Base-by-base conservation (phyloP, 2,329 filamentous ascomycete genomes). In the Talaromyces rugulosus region DNA sequence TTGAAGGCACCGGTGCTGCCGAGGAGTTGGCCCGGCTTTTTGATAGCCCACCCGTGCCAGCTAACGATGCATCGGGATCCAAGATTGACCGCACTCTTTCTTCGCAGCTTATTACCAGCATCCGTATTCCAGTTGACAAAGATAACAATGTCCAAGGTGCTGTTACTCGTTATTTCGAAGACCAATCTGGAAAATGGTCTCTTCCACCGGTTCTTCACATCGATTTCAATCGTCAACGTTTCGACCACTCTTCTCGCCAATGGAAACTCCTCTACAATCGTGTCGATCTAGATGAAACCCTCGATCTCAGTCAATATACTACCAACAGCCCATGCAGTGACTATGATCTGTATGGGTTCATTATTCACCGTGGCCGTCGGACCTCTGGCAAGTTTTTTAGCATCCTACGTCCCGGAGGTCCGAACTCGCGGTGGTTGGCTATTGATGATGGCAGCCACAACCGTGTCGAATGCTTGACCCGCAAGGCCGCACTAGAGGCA, bases 301-400 rank as follows among this genome's bases (percentile, higher is more conserved):
- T 87, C 30, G 77, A 77, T 51, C 71, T 87, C n/a, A 68, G 71
- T 0, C 67, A 71, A 4, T 74, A 69, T 61, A 69, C 74, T 2
- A 62, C 70, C 18, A 70, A 75, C 34, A 70, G 65, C 1, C 68
- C 76, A 30, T 75, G 70, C 8, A 75, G 74, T 12, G 70, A 76
- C 11, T 88, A 87, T 67, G 81, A 80, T 1, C 77, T 88, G 0
- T 87, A 85, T 65, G 84, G 84, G 3, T 83, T 87, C 64, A 75
- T 87, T 34, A 83, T 85, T 2, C 86, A 88, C 67, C 82, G 81
- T 63, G 85, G 84, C 30, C 80, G 80, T 51, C 80, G 87, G 16
- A 82, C 82, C 23, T 87, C 84, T 5, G 81, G 81, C 55, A 79
- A 82, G 42, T 88, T 86, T 73, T 84, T 85, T 66, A 81, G 83